Conservation (phyloP, 1,284 basidiomycete genomes). For the Apiotrichum akiyoshidainum region DNA sequence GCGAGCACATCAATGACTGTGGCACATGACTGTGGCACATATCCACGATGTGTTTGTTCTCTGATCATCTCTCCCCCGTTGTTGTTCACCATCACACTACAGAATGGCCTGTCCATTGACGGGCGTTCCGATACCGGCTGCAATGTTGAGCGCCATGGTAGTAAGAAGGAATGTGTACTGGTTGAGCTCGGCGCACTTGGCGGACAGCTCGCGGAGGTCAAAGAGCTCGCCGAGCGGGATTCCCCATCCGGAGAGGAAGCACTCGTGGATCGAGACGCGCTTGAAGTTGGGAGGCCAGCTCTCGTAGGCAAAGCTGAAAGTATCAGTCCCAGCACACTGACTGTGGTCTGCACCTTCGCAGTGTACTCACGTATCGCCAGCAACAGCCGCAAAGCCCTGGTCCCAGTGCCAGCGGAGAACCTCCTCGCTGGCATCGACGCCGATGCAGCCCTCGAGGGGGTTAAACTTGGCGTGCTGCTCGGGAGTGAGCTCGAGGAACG, state of each 20-base stretch:
- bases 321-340: not conserved
- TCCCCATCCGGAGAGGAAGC: slow-evolving; percentile 42
- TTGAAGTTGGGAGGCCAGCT: slow-evolving; percentile 22
- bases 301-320: slow-evolving; percentile 34
- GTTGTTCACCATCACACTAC: slow-evolving; percentile 12
- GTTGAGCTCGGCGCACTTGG: slow-evolving; percentile 36
- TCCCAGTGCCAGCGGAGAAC: slow-evolving; percentile 51
- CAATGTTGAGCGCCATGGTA: slow-evolving; percentile 48
- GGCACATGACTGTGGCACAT: too few relatives aligned
- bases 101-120: slow-evolving; percentile 51
- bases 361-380: slow-evolving; percentile 42
- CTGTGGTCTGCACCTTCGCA: not conserved
- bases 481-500: slow-evolving; percentile 33
- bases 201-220: slow-evolving; percentile 48
- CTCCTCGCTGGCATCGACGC: slow-evolving; percentile 38
- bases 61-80: too few relatives aligned
- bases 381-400: slow-evolving; percentile 52
- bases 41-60: too few relatives aligned
- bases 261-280: slow-evolving; percentile 26
- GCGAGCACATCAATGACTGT: too few relatives aligned
- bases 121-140: slow-evolving; percentile 51
- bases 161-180: slow-evolving; percentile 52
- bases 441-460: slow-evolving; percentile 15
- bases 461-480: slow-evolving; percentile 22
- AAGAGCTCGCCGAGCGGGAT: slow-evolving; percentile 52